Conservation (phyloP, 202 grass and related monocot species). For the Carex arenaria region DNA sequence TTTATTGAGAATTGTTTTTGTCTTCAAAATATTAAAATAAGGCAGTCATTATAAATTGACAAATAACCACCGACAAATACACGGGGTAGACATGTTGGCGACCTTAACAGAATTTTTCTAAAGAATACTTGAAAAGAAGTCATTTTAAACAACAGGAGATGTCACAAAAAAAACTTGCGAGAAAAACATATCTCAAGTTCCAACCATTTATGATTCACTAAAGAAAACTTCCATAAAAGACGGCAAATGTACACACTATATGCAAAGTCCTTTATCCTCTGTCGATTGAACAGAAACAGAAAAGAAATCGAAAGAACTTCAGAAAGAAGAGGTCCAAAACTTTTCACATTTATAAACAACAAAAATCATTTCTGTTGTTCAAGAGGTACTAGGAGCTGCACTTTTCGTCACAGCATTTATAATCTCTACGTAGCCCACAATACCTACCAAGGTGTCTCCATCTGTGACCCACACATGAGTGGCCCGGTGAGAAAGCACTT, state of each 20-base stretch:
- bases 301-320: background rate
- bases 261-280: constrained; percentile 4
- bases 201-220: background rate
- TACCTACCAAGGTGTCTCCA: constrained; percentile 50
- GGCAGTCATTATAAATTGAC: background rate
- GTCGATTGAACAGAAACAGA: background rate
- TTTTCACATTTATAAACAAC: background rate
- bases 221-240: background rate
- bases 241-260: background rate
- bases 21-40: no score
- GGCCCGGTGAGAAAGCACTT: constrained; percentile 83
- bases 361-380: background rate
- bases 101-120: background rate
- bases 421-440: constrained; percentile 78
- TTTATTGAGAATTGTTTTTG: no score
- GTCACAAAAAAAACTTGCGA: background rate
- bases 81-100: background rate
- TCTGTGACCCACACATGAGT: constrained; percentile 94
- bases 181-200: background rate
- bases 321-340: background rate
- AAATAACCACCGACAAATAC: background rate
- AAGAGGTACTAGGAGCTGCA: constrained; percentile 16
- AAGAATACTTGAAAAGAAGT: background rate
- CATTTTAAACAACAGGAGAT: background rate
- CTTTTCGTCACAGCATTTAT: constrained; percentile 62